These are phyloP conservation scores for Cryoendolithus antarcticus DNA, from an alignment of 2,329 filamentous ascomycete genomes.

Conservation along the genomic window DNA sequence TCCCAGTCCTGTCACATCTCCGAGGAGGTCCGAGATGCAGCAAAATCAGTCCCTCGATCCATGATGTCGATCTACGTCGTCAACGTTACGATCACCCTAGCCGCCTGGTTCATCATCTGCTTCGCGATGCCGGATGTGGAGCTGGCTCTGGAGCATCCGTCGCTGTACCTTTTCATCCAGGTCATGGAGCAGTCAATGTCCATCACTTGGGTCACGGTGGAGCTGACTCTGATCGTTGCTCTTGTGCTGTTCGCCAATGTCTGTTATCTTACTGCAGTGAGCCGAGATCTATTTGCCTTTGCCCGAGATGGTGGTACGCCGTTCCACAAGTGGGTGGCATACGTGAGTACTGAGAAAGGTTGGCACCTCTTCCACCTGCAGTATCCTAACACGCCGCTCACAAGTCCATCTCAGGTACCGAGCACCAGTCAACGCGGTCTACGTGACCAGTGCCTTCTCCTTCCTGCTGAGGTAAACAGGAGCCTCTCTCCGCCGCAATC, in stretches of 20 bases:
- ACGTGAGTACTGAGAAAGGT: too few species aligned
- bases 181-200: conserved; percentile 17
- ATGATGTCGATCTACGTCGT: conserved; percentile 8
- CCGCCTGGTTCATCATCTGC: conserved; percentile 20
- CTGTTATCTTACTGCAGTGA: conserved; percentile 10
- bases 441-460: conserved; percentile 42
- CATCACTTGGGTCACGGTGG: conserved; percentile 7
- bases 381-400: too few species aligned
- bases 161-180: conserved; percentile 26
- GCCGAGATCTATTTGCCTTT: conserved; percentile 18
- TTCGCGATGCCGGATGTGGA: conserved; percentile 24
- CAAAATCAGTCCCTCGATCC: conserved; percentile 5
- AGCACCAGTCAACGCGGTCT: conserved; percentile 10
- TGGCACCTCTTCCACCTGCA: too few species aligned
- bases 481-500: too few species aligned
- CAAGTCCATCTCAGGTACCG: conserved; percentile 6
- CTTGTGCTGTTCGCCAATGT: conserved; percentile 22
- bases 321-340: conserved; percentile 21
- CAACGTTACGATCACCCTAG: conserved; percentile 12
- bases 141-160: conserved; percentile 14
- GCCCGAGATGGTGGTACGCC: conserved; percentile 27
- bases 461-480: conserved; percentile 15
- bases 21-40: conserved; percentile 10
- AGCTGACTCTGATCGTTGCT: conserved; percentile 7
- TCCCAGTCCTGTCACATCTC: conserved; percentile 7